Evolutionary conservation across 2,329 filamentous ascomycete species (phyloP).

Genomic region (Penicillium decumbens): DNA sequence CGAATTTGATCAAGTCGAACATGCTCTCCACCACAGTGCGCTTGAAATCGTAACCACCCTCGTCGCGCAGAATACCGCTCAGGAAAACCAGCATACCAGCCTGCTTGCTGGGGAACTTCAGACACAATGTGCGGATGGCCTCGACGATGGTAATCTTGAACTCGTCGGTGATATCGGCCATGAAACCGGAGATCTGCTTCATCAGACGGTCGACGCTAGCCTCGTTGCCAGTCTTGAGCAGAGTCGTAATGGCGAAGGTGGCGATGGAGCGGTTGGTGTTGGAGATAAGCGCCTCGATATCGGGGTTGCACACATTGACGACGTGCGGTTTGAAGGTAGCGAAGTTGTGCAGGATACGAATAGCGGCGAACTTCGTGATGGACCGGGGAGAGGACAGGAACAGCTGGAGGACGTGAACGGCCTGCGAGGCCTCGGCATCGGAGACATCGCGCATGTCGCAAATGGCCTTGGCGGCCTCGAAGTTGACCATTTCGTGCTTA

Average conservation of each 20-base stretch:
- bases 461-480: slow-evolving; percentile 96
- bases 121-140: slow-evolving; percentile 88
- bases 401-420: slow-evolving; percentile 89
- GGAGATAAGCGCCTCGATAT: slow-evolving; percentile 94
- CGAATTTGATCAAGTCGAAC: slow-evolving; percentile 98
- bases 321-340: slow-evolving; percentile 93
- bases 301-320: slow-evolving; percentile 89
- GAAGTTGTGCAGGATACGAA: slow-evolving; percentile 93
- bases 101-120: slow-evolving; percentile 98
- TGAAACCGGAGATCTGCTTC: slow-evolving; percentile 97
- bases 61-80: slow-evolving; percentile 91
- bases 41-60: slow-evolving; percentile 98
- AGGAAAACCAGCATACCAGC: slow-evolving; percentile 96
- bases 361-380: slow-evolving; percentile 95
- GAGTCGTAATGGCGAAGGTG: slow-evolving; percentile 95
- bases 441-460: slow-evolving; percentile 91
- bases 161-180: slow-evolving; percentile 98
- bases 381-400: slow-evolving; percentile 94
- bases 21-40: slow-evolving; percentile 96
- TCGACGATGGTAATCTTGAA: slow-evolving; percentile 99
- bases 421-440: slow-evolving; percentile 84
- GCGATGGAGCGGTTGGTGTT: slow-evolving; percentile 97
- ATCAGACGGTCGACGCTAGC: slow-evolving; percentile 93
- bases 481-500: slow-evolving; percentile 99
- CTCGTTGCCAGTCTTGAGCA: slow-evolving; percentile 97